Evolutionary conservation across 2,329 filamentous ascomycete genomes (phyloP).

Genomic region (Phoma sp.): DNA sequence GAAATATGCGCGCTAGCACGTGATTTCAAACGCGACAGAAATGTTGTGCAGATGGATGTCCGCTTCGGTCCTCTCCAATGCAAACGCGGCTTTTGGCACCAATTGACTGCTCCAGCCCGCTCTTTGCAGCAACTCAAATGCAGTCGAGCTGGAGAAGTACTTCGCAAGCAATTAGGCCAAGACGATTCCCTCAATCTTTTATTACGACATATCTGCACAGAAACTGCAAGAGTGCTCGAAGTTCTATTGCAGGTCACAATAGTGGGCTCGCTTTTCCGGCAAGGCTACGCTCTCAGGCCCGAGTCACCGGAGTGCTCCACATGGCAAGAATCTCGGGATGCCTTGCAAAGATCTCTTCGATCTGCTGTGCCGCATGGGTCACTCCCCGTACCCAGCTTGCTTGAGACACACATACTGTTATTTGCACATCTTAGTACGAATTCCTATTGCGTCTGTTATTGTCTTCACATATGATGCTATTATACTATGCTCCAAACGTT

Average conservation of each 20-base stretch:
- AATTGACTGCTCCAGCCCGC: background rate
- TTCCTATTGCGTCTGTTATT: background rate
- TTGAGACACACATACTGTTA: background rate
- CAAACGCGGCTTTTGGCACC: background rate
- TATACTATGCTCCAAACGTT: background rate
- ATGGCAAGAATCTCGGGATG: background rate
- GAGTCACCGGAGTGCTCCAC: background rate
- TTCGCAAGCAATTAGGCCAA: background rate
- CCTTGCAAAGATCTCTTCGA: constrained; percentile 1
- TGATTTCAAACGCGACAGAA: background rate
- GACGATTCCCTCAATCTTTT: too few relatives aligned
- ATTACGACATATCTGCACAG: too few relatives aligned
- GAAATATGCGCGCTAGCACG: constrained; percentile 1
- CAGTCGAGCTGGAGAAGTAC: background rate
- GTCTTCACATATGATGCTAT: background rate
- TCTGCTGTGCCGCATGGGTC: constrained; percentile 3
- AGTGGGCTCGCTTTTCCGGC: background rate
- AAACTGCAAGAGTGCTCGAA: too few relatives aligned
- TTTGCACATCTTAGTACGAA: background rate
- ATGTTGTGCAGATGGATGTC: too few relatives aligned
- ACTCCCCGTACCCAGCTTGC: background rate
- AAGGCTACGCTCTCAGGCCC: background rate
- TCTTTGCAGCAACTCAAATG: background rate
- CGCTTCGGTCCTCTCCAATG: background rate
- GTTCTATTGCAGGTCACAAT: background rate